phyloP scores from a whole-genome alignment of 306 rosid genomes.

The Malus asiatica region DNA sequence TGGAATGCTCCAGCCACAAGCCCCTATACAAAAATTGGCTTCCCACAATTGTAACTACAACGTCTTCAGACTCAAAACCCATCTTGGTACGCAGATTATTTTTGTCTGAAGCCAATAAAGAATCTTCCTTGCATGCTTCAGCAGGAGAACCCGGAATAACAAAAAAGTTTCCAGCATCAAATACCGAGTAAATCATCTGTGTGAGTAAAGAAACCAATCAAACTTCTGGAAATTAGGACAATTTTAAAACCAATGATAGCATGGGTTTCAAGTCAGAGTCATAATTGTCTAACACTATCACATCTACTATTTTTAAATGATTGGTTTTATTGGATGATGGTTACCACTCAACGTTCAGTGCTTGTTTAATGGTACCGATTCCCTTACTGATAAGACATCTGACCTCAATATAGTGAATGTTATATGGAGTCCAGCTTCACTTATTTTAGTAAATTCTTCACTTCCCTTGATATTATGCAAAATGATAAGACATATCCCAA shows the following conservation, averaged over 20 bases:
- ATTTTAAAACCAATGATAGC: neutral
- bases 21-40: conserved; percentile 81
- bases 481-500: neutral
- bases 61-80: conserved; percentile 61
- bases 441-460: neutral
- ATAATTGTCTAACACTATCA: neutral
- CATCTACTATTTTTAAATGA: conserved; percentile 7
- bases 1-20: conserved; percentile 90
- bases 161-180: conserved; percentile 81
- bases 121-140: conserved; percentile 55
- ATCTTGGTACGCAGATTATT: conserved; percentile 40
- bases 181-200: conserved; percentile 78
- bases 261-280: neutral
- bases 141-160: conserved; percentile 91
- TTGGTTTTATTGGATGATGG: conserved; percentile 1
- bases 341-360: neutral
- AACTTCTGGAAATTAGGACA: conserved; percentile 12
- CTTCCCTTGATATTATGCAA: neutral
- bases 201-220: conserved; percentile 23
- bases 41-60: conserved; percentile 76
- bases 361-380: neutral
- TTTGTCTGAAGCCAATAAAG: conserved; percentile 35
- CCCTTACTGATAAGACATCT: neutral
- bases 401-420: neutral
- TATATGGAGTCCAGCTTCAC: neutral